Conservation (phyloP, 352 stramenopile genomes). For the Thraustochytrium sp. region DNA sequence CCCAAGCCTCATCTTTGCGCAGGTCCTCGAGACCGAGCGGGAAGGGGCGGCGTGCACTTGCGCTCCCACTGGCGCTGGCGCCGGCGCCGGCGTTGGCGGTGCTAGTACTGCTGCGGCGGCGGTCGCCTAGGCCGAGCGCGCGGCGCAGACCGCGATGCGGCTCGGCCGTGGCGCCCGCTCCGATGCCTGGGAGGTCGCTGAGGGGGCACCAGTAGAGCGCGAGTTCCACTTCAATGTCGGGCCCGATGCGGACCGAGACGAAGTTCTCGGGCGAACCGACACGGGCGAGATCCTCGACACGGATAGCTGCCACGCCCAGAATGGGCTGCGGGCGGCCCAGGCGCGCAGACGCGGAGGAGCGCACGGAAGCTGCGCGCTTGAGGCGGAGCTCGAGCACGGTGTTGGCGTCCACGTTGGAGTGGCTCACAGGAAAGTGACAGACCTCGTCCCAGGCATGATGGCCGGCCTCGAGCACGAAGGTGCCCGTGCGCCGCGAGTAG, state of each 20-base stretch:
- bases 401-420: neutral
- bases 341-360: neutral
- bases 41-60: neutral
- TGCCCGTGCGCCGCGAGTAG: neutral
- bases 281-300: neutral
- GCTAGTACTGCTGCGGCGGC: neutral
- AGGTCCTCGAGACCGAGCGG: neutral
- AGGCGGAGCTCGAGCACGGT: neutral
- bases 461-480: neutral
- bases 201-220: neutral
- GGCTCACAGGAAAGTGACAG: neutral
- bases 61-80: no score
- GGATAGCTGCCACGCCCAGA: neutral
- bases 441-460: neutral
- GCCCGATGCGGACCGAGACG: neutral
- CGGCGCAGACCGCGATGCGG: neutral
- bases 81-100: neutral
- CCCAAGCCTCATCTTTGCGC: neutral
- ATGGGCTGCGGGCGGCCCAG: neutral
- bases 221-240: neutral
- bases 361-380: neutral
- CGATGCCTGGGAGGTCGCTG: neutral
- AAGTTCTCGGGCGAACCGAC: neutral
- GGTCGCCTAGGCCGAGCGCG: neutral
- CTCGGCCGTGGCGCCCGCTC: neutral